Conservation (phyloP, 1,284 basidiomycete genomes). For the Ceratorhiza oryzae-sativae region DNA sequence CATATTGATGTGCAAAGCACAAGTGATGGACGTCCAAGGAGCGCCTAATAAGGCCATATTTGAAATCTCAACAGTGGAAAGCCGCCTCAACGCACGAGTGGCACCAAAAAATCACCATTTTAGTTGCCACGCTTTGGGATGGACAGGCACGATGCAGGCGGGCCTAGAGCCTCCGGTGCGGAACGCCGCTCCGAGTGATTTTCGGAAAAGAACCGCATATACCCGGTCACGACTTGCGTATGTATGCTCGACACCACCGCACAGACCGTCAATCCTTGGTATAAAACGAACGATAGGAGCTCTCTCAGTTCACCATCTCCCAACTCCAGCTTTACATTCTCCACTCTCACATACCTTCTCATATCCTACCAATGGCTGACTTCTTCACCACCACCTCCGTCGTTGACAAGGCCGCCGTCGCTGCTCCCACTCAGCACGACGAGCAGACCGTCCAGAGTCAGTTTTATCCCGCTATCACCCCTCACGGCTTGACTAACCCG, state of each 20-base stretch:
- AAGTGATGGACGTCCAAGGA: background rate
- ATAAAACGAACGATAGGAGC: background rate
- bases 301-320: background rate
- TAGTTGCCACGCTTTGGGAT: background rate
- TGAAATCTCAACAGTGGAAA: background rate
- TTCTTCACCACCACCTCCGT: constrained; percentile 25
- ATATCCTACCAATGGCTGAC: constrained; percentile 14
- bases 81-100: background rate
- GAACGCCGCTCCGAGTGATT: background rate
- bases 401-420: background rate
- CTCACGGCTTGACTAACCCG: background rate
- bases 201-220: background rate
- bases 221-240: background rate
- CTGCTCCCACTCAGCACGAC: background rate
- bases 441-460: background rate
- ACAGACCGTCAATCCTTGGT: background rate
- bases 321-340: background rate
- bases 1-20: background rate
- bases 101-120: background rate
- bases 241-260: background rate
- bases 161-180: background rate
- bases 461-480: background rate
- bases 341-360: no score
- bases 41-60: background rate
- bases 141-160: background rate